A percentile compares a stretch with the other conserved stretches of the same genome.
These are phyloP conservation scores for Botryotinia narcissicola DNA, from an alignment of 2,329 filamentous ascomycete genomes.

Conservation along the genomic window DNA sequence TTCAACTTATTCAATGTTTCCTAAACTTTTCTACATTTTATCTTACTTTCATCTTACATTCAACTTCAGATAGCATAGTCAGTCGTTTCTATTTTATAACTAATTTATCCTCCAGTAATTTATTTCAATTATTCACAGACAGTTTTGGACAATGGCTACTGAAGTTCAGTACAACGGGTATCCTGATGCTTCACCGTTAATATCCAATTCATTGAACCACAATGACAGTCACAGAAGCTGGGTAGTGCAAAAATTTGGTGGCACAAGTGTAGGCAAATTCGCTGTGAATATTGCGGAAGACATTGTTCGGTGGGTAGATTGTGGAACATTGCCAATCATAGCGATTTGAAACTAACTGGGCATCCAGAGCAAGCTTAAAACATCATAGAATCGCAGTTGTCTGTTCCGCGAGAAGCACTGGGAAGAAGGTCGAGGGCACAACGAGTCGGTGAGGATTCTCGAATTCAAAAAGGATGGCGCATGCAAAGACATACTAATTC, in stretches of 20 bases:
- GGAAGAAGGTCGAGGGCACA: conserved; percentile 91
- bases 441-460: conserved; percentile 75
- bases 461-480: neutral
- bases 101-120: conserved; percentile 11
- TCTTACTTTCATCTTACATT: neutral
- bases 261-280: conserved; percentile 94
- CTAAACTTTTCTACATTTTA: neutral
- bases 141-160: conserved; percentile 29
- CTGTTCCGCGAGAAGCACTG: conserved; percentile 91
- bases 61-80: neutral
- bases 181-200: conserved; percentile 23
- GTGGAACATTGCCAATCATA: conserved; percentile 12
- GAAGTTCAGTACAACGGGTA: conserved; percentile 25
- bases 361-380: conserved; percentile 55
- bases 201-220: conserved; percentile 24
- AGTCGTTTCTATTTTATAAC: conserved; percentile 23
- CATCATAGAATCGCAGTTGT: conserved; percentile 83
- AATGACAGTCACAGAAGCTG: conserved; percentile 50
- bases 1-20: neutral
- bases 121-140: conserved; percentile 8
- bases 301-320: conserved; percentile 58
- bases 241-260: conserved; percentile 94
- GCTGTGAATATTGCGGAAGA: conserved; percentile 70
- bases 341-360: conserved; percentile 18
- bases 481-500: neutral